Percentiles rank a stretch among this genome's conserved stretches.
These are phyloP conservation scores for Boletus tylopilopsis DNA, from an alignment of 768 basidiomycete species.

Conservation along the genomic window DNA sequence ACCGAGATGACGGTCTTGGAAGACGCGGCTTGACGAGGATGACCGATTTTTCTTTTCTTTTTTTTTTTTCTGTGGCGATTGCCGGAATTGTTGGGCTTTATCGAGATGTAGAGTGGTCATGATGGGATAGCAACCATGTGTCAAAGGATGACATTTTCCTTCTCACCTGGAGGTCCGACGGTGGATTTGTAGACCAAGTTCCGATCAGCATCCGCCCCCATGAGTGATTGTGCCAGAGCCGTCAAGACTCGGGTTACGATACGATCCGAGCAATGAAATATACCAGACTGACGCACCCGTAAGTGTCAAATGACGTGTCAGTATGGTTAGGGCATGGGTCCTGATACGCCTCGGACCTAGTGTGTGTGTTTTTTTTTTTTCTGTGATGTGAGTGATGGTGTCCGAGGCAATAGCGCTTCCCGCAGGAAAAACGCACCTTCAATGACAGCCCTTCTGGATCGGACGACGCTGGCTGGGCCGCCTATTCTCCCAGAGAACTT, in stretches of 20 bases:
- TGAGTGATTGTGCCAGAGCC: conserved; percentile 1
- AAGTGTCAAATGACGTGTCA: conserved; percentile 7
- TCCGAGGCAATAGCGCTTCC: conserved; percentile 13
- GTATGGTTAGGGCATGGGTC: not conserved
- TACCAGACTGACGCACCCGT: not conserved
- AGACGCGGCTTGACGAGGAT: conserved; percentile 5
- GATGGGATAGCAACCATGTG: conserved; percentile 13
- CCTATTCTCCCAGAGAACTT: conserved; percentile 18
- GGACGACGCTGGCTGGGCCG: conserved; percentile 9
- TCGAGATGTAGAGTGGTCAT: conserved; percentile 3
- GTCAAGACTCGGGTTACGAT: not conserved
- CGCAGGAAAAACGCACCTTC: not conserved
- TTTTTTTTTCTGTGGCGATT: conserved; percentile 3
- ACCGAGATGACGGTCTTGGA: conserved; percentile 16
- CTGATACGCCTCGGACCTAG: conserved; percentile 17
- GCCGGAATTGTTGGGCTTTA: conserved; percentile 3
- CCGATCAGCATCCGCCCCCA: conserved; percentile 26
- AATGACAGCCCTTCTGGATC: conserved; percentile 13
- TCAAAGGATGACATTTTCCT: conserved; percentile 9
- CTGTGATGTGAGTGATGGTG: too few species aligned
- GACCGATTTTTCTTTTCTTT: not conserved
- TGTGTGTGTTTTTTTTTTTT: conserved; percentile 9
- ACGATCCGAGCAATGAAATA: conserved; percentile 12
- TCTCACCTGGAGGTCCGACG: conserved; percentile 4
- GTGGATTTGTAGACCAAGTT: conserved; percentile 9